A percentile compares a stretch with the other conserved stretches of the same genome.
phyloP scores from a whole-genome alignment of 1,139 yeast species.

The Yamadazyma dushanensis region DNA sequence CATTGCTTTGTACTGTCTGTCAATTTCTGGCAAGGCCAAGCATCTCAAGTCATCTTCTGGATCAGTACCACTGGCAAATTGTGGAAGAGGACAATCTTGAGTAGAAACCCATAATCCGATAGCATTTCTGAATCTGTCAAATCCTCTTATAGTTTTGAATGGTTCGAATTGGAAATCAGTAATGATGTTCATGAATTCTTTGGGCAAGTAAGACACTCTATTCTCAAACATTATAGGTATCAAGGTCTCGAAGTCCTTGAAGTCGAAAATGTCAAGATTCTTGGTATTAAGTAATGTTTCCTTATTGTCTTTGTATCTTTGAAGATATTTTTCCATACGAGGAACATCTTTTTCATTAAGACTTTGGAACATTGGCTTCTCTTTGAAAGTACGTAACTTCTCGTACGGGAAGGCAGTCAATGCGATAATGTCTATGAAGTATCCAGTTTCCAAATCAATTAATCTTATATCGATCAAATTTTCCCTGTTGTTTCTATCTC shows the following conservation, averaged over 20 bases:
- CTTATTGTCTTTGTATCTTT: constrained; percentile 11
- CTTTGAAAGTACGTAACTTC: constrained; percentile 12
- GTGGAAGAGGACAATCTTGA: constrained; percentile 12
- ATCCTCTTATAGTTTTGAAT: constrained; percentile 8
- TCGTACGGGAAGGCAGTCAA: constrained; percentile 28
- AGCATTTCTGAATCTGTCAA: constrained; percentile 12
- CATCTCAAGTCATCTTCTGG: constrained; percentile 13
- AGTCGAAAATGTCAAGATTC: constrained; percentile 14
- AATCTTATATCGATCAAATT: constrained; percentile 82
- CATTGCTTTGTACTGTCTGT: constrained; percentile 5
- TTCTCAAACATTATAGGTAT: constrained; percentile 18
- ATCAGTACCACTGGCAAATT: constrained; percentile 7
- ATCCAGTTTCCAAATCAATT: constrained; percentile 72
- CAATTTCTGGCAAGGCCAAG: constrained; percentile 8
- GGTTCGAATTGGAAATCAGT: constrained; percentile 28
- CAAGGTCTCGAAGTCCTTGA: constrained; percentile 12
- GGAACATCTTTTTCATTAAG: constrained; percentile 10
- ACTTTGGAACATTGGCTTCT: constrained; percentile 17
- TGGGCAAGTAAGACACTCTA: constrained; percentile 28
- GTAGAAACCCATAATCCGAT: constrained; percentile 13
- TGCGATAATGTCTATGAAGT: constrained; percentile 67
- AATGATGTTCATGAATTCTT: constrained; percentile 27
- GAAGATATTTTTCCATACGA: constrained; percentile 12
- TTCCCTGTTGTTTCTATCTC: constrained; percentile 37
- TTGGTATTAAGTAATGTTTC: constrained; percentile 12